Evolutionary conservation across 2,329 filamentous ascomycete species (phyloP).

Genomic region (Fusarium humuli): DNA sequence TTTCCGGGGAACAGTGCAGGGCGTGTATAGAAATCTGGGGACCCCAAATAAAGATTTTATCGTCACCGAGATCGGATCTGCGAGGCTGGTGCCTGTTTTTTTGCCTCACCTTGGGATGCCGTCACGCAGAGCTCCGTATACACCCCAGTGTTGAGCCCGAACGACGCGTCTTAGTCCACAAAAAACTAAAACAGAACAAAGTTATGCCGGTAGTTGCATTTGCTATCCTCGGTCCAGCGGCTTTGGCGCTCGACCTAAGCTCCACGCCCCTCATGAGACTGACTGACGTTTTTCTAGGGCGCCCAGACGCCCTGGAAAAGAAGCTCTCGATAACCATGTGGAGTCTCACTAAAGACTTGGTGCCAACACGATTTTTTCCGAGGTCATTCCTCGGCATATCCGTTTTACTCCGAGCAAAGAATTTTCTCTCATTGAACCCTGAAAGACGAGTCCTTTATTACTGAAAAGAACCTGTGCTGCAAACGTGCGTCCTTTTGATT

Average conservation of each 20-base stretch:
- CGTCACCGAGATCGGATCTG: constrained; percentile 35
- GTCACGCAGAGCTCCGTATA: constrained; percentile 21
- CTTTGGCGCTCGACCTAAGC: constrained; percentile 33
- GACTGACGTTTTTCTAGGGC: constrained; percentile 29
- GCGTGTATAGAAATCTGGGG: constrained; percentile 38
- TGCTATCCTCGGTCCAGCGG: constrained; percentile 41
- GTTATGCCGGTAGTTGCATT: constrained; percentile 32
- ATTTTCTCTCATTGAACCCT: constrained; percentile 8
- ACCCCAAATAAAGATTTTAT: constrained; percentile 16
- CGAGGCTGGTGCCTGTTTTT: constrained; percentile 11
- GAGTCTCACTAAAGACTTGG: constrained; percentile 14
- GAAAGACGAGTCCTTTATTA: constrained; percentile 3
- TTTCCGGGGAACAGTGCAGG: constrained; percentile 33
- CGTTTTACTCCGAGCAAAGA: constrained; percentile 28
- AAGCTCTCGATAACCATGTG: constrained; percentile 23
- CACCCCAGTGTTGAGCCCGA: constrained; percentile 16
- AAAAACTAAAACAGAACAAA: constrained; percentile 7
- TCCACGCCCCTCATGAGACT: constrained; percentile 30
- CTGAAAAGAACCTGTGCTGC: constrained; percentile 9
- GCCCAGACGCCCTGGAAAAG: constrained; percentile 21
- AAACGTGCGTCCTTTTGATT: constrained; percentile 34
- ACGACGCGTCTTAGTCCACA: neutral
- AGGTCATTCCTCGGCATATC: constrained; percentile 27
- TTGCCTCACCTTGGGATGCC: constrained; percentile 24
- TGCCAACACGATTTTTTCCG: constrained; percentile 35